Evolutionary conservation across 108 stramenopile genomes (phyloP).

Genomic region (Pseudonitzschia multistriata): DNA sequence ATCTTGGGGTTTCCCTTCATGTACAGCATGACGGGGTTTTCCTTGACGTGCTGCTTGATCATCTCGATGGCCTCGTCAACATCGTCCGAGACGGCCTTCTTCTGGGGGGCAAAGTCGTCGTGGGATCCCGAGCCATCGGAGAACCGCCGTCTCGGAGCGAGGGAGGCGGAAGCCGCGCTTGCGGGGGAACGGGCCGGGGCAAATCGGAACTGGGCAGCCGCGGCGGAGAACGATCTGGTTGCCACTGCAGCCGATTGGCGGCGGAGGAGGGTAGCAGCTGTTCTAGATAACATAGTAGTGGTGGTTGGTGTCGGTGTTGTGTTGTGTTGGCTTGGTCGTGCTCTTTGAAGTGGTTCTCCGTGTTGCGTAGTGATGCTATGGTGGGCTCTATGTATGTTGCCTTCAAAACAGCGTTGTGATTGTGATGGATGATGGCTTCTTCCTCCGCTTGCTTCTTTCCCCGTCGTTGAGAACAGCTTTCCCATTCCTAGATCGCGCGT

Average conservation of each 20-base stretch:
- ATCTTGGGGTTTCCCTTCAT: constrained; percentile 98
- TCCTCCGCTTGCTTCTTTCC: no score
- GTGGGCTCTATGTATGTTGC: no score
- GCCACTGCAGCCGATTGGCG: neutral
- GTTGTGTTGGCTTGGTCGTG: no score
- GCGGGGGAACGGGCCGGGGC: neutral
- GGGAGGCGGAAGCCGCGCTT: neutral
- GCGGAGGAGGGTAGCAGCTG: neutral
- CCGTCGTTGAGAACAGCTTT: no score
- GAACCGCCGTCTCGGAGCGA: no score
- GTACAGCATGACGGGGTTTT: constrained; percentile 95
- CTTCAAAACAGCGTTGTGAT: no score
- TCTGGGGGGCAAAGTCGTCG: constrained; percentile 83
- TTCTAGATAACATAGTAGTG: constrained; percentile 5
- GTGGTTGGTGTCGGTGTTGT: no score
- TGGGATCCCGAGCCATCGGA: constrained; percentile 44
- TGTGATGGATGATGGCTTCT: no score
- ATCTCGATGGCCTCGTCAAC: constrained; percentile 52
- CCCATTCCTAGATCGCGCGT: no score
- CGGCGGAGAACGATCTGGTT: neutral
- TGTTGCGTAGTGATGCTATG: no score
- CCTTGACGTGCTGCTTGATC: constrained; percentile 73
- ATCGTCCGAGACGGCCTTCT: constrained; percentile 48
- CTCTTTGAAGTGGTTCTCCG: no score
- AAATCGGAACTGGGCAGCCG: neutral